phyloP scores from a whole-genome alignment of 495 filamentous ascomycete species.

The Aspergillus sclerotiicarbonarius region DNA sequence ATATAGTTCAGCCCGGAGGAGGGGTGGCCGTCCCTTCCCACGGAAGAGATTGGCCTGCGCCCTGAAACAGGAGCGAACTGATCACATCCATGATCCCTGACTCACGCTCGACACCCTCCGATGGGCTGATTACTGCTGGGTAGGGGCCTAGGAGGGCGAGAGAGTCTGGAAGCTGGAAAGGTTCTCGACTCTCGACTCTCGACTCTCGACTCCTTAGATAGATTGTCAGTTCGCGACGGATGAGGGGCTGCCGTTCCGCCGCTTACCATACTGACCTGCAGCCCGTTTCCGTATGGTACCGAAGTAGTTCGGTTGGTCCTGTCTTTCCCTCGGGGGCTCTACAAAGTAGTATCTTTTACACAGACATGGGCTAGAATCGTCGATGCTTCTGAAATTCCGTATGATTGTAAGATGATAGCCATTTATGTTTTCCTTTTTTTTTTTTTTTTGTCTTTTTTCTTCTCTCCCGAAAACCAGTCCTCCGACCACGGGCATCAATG shows the following conservation, averaged over 20 bases:
- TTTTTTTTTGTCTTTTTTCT: too few species aligned
- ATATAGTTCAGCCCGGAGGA: slow-evolving; percentile 1
- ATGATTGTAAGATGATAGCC: too few species aligned
- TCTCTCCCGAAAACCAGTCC: too few species aligned
- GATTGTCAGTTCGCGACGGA: neutral
- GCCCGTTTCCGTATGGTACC: neutral
- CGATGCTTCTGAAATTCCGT: too few species aligned
- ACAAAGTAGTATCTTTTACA: too few species aligned
- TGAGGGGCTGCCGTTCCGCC: neutral
- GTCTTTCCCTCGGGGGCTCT: too few species aligned
- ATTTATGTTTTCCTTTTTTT: too few species aligned
- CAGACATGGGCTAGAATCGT: too few species aligned
- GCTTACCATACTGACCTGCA: neutral
- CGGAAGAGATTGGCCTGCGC: neutral
- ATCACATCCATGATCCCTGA: neutral
- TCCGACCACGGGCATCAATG: neutral
- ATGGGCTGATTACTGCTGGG: neutral
- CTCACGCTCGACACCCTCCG: neutral
- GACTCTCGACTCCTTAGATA: neutral
- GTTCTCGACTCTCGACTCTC: neutral
- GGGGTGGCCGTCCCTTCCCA: neutral
- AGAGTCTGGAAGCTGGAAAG: neutral
- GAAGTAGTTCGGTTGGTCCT: too few species aligned
- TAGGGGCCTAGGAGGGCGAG: neutral
- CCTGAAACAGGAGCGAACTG: neutral